phyloP scores from a whole-genome alignment of 1,284 basidiomycete species.

The Boletus smithii region DNA sequence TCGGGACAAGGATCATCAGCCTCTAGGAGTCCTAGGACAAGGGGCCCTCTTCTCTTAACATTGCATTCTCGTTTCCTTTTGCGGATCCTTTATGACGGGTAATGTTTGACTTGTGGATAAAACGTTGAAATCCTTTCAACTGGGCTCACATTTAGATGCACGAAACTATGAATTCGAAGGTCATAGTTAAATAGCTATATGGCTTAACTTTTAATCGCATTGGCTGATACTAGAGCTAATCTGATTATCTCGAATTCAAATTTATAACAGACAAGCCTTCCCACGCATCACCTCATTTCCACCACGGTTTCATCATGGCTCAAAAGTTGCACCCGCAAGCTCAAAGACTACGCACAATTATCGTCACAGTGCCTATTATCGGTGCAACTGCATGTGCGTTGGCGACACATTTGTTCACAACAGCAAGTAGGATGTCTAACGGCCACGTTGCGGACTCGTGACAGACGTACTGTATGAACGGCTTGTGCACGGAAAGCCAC shows the following conservation, averaged over 20 bases:
- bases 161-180: no score
- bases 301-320: conserved; percentile 32
- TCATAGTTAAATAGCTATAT: no score
- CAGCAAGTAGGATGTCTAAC: conserved; percentile 13
- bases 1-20: conserved; percentile 28
- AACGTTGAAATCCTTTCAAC: no score
- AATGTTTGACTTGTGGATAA: no score
- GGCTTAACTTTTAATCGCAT: no score
- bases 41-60: no score
- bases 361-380: conserved; percentile 60
- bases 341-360: conserved; percentile 54
- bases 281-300: conserved; percentile 10
- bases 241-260: no score
- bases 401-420: not conserved
- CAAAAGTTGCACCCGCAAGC: conserved; percentile 42
- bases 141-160: no score
- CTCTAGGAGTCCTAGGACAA: conserved; percentile 15
- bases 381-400: conserved; percentile 51
- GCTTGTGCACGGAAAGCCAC: conserved; percentile 58
- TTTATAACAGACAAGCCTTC: no score
- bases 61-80: not conserved
- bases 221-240: no score
- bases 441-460: no score
- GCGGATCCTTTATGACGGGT: no score
- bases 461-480: conserved; percentile 66